Percentiles rank a stretch among this genome's conserved stretches.
Conservation (phyloP, 2,329 filamentous ascomycete species). For the Alternaria triticimaculans region DNA sequence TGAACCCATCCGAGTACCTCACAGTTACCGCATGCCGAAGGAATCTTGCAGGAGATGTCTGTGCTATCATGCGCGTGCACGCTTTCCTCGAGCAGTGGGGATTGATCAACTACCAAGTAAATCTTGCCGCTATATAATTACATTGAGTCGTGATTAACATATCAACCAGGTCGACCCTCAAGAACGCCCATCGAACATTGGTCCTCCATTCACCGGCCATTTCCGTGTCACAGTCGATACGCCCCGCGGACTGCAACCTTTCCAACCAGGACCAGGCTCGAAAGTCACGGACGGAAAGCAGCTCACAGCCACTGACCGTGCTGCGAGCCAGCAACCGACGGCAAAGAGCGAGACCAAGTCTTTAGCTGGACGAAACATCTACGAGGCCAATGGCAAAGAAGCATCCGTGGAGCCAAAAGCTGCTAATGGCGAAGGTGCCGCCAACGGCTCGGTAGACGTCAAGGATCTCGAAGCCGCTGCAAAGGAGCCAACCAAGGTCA, state of each 20-base stretch:
- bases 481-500: slow-evolving; percentile 68
- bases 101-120: slow-evolving; percentile 96
- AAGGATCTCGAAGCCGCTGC: slow-evolving; percentile 67
- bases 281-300: slow-evolving; percentile 65
- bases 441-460: slow-evolving; percentile 71
- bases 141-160: slow-evolving; percentile 3
- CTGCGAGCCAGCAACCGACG: slow-evolving; percentile 68
- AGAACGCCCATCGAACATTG: slow-evolving; percentile 91
- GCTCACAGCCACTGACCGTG: slow-evolving; percentile 72
- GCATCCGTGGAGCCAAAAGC: slow-evolving; percentile 69
- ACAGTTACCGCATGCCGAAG: slow-evolving; percentile 95
- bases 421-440: slow-evolving; percentile 66
- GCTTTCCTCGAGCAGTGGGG: slow-evolving; percentile 99
- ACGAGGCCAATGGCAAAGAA: slow-evolving; percentile 89
- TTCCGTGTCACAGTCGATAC: slow-evolving; percentile 97
- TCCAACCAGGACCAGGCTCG: slow-evolving; percentile 86
- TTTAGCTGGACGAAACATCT: slow-evolving; percentile 94
- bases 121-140: slow-evolving; percentile 10
- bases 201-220: slow-evolving; percentile 95
- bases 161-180: slow-evolving; percentile 86
- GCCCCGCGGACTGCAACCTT: slow-evolving; percentile 89
- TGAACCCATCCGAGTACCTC: slow-evolving; percentile 95
- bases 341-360: slow-evolving; percentile 85
- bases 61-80: slow-evolving; percentile 98
- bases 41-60: slow-evolving; percentile 96